Base-by-base conservation (phyloP, 2,329 filamentous ascomycete species). In the Truncatella angustata region DNA sequence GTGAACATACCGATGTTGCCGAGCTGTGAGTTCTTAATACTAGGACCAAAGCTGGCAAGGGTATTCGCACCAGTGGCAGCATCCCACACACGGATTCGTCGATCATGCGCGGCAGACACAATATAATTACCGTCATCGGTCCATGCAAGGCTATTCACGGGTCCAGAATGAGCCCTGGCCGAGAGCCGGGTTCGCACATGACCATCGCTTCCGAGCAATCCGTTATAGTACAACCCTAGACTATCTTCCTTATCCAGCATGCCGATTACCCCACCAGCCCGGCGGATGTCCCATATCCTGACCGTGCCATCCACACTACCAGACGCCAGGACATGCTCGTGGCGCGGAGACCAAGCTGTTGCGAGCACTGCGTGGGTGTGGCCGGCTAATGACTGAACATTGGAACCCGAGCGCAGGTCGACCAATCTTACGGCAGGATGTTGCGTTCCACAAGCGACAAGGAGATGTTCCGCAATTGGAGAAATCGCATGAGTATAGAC, bases 401-500 rank as follows among this genome's bases (percentile, higher is more conserved):
- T 84, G 14, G 91, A 81, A 2, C 91, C 91, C 1, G 91, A 92
- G 49, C 89, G 87, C 30, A 97, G 77, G 65, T 97, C 93, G 5
- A 97, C 84, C 5, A 97, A 81, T 14, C 91, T 85, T 12, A 96
- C 88, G 23, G 88, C 80, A 5, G 90, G 90, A 65, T 94, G 86
- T 57, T 95, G 91, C 0, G 91, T 95, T 1, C 89, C 92, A 63
- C 91, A 94, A 9, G 93, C 91, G 9, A 97, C 88, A 4, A 96
- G 80, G 0, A 96, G 77, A 63, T 91, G 79, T 49, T 82, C 73
- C 51, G 90, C 81, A 53, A 92, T 73, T 37, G 86, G 80, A 1
- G 91, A 96, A 23, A 90, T 79, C 0, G 88, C 84, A 67, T 96
- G 91, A 1, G 87, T 85, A 69, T 91, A 90, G 44, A 90, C 76